Evolutionary conservation across 257 asterid genomes (phyloP), one percentile per base, ranked within the genome.

Genomic region (Solanum habrochaites): DNA sequence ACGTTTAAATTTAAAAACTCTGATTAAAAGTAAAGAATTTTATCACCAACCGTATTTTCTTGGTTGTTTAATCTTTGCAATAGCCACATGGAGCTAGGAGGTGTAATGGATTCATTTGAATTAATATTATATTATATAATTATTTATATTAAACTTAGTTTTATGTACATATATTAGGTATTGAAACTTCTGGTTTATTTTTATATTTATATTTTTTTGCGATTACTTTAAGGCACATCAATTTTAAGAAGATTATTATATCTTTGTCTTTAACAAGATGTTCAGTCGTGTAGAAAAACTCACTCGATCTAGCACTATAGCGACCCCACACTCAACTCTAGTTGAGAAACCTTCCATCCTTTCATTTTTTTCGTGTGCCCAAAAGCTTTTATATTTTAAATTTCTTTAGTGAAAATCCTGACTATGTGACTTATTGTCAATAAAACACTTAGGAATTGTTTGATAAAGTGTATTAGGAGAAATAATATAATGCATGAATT

Each of bases 1-100:
- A 8, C 0, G 2, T 2, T 71, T 5, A 0, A 71, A 71, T 16
- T 9, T 11, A 1, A 18, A 1, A 35, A 35, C 15, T 71, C 2
- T 71, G 1, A 18, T 18, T 71, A 32, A 71, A 71, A 32, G 47
- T 71, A 70, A 31, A 31, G 4, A 70, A 70, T 71, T 31, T 31
- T 29, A 15, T 16, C 47, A 9, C 16, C 4, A 3, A 71, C 27
- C 4, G 1, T 15, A 71, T 29, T 39, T 13, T 32, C 32, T 70
- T 31, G 14, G 25, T 32, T 25, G 43, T 16, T 31, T 8, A 71
- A 35, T 4, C 15, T 32, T 32, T 35, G 27, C 4, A 29, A 13
- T 21, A 29, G 74, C 21, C 58, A 47, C 58, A 5, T 47, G 11
- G 40, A 14, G 23, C 37, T 67, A 13, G 39, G 40, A 67, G 8